Base-by-base conservation (phyloP, 2,329 filamentous ascomycete species). In the Aureobasidium namibiae region DNA sequence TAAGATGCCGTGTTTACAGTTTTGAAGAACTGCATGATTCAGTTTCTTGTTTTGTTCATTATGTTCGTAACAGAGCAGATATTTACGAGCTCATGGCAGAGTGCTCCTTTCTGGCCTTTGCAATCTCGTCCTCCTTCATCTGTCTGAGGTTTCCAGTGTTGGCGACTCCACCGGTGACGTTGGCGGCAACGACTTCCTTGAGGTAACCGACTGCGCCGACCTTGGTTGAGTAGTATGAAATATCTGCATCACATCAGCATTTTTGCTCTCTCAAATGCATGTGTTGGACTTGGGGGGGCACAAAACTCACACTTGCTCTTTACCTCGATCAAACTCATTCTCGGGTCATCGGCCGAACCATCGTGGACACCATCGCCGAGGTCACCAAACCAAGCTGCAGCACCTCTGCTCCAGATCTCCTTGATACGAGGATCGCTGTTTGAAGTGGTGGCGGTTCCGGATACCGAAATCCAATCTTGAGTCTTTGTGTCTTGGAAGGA, bases 331-430 rank as follows among this genome's bases (percentile, higher is more conserved):
- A 76, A 60, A 39, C 65, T 67, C 76, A 80, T 78, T 5, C 78
- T 65, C 14, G 78, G 78, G 63, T 80, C 78, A 18, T 77, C 72
- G 0, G 74, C 67, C 0, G 69, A 72, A 8, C 76, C 78, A 60
- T 72, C 72, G 60, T 80, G 77, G 41, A 74, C 74, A 9, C 77
- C 77, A 65, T 80, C 78, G 1, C 75, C 75, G 14, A 80, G 62
- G 61, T 80, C 77, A 4, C 78, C 78, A 58, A 80, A 80, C 78
- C 78, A 80, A 6, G 75, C 76, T 2, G 66, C 69, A 1, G 73
- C 68, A 44, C 61, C 66, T 14, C 70, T 67, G 59, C 63, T 73
- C 65, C 73, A 78, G 38, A 79, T 64, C 34, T 80, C 75, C 66
- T 78, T 76, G 70, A 80, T 79, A 38, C 77, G 65, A 1, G 76